Evolutionary conservation across 805 yeast genomes (phyloP), one percentile per base, ranked within the genome.

Genomic region (Isabelozyma rhagii): DNA sequence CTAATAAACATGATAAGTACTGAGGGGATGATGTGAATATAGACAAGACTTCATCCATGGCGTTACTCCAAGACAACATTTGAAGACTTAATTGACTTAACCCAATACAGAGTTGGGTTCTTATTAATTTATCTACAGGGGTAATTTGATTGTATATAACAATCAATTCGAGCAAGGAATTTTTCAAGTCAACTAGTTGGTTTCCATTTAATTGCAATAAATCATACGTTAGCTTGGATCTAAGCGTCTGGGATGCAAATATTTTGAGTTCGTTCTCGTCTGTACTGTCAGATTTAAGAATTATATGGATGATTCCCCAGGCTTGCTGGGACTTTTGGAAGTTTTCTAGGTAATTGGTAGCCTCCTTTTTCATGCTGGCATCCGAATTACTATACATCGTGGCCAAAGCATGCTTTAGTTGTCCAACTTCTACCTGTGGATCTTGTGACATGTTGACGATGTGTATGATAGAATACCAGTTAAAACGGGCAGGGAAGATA

Each of bases 231-330:
- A 90, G 80, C 62, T 85, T 92, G 42, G 92, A 84, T 53, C 97
- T 76, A 53, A 94, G 70, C 0, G 99, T 94, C 65, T 96, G 99
- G 0, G 97, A 87, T 13, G 93, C 86, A 71, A 96, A 94, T 59
- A 94, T 74, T 59, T 83, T 84, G 46, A 87, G 69, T 61, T 86
- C 89, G 42, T 82, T 55, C 4, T 81, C 68, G 29, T 55, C 55
- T 5, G 66, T 58, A 15, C 66, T 56, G 28, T 63, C 63, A 38
- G 56, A 56, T 25, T 57, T 55, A 31, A 91, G 74, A 1, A 87
- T 75, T 44, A 76, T 72, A 60, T 85, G 86, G 36, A 84, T 77
- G 1, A 82, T 61, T 29, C 77, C 74, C 99, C 99, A 94, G 0
- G 98, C 94, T 51, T 80, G 83, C 36, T 75, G 71, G 0, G 92